Evolutionary conservation across 495 filamentous ascomycete genomes (phyloP).

Genomic region (Pyronema domesticum): DNA sequence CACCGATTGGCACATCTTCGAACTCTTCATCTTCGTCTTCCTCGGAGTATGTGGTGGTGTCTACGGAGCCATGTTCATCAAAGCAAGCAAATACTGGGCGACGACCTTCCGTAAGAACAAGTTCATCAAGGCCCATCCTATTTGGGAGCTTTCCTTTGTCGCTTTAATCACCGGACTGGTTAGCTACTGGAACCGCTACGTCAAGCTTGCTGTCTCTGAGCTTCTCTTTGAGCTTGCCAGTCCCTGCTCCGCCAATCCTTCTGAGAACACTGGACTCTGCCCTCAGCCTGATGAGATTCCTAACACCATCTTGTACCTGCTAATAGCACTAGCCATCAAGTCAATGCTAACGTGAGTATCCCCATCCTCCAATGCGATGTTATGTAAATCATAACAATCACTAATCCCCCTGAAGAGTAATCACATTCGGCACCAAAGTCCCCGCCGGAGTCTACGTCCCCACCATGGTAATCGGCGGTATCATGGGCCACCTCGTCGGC

Average conservation of each 20-base stretch:
- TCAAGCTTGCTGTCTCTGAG: slow-evolving; percentile 75
- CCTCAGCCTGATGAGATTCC: slow-evolving; percentile 57
- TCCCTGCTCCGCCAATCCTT: slow-evolving; percentile 48
- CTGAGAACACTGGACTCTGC: slow-evolving; percentile 57
- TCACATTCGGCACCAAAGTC: slow-evolving; percentile 44
- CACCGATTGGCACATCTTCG: slow-evolving; percentile 89
- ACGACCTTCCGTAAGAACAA: slow-evolving; percentile 67
- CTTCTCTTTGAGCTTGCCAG: slow-evolving; percentile 77
- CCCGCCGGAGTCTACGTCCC: slow-evolving; percentile 59
- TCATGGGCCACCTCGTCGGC: slow-evolving; percentile 78
- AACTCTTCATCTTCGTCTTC: slow-evolving; percentile 67
- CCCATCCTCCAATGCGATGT: background rate
- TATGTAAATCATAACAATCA: slow-evolving; percentile 6
- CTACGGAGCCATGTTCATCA: slow-evolving; percentile 84
- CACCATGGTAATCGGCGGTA: slow-evolving; percentile 91
- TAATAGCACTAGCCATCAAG: slow-evolving; percentile 75
- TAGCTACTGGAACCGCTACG: slow-evolving; percentile 87
- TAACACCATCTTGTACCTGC: slow-evolving; percentile 46
- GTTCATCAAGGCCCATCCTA: slow-evolving; percentile 61
- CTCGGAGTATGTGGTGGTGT: slow-evolving; percentile 73
- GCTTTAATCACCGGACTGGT: slow-evolving; percentile 66
- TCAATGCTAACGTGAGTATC: slow-evolving; percentile 47
- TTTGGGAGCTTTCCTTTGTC: slow-evolving; percentile 77
- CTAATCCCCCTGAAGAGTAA: slow-evolving; percentile 9
- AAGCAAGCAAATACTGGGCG: slow-evolving; percentile 80